Conservation (phyloP, 305 asterid species). For the Rubia tinctorum region DNA sequence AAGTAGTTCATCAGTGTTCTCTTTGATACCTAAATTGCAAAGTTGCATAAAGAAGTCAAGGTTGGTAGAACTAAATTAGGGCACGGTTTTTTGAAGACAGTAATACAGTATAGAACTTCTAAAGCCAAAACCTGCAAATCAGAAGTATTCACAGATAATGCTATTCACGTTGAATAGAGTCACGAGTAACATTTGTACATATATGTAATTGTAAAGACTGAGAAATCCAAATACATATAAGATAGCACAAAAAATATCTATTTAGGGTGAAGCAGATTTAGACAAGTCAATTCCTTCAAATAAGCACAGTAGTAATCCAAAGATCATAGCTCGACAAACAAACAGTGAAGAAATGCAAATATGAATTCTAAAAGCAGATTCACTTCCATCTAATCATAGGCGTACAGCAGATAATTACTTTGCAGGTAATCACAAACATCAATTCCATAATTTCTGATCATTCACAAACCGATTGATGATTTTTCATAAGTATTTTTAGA, state of each 20-base stretch:
- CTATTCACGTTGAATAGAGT: background rate
- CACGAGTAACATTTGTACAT: background rate
- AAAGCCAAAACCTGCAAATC: background rate
- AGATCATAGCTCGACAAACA: background rate
- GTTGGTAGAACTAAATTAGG: background rate
- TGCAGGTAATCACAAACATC: background rate
- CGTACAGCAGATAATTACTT: background rate
- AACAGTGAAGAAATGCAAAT: background rate
- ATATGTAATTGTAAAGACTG: background rate
- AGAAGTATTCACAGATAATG: background rate
- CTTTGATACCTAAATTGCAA: conserved; percentile 34
- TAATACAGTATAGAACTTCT: background rate
- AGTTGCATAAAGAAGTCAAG: conserved; percentile 8
- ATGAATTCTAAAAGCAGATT: background rate
- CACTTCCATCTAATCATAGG: background rate
- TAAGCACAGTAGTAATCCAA: background rate
- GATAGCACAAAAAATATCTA: background rate
- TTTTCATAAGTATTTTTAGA: background rate
- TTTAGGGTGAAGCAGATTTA: background rate
- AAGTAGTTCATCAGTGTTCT: conserved; percentile 27
- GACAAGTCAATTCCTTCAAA: background rate
- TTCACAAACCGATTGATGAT: background rate
- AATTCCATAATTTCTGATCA: background rate
- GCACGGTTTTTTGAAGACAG: background rate
- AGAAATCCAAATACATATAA: background rate